phyloP scores from a whole-genome alignment of 495 filamentous ascomycete genomes.

The Penicillium herquei region DNA sequence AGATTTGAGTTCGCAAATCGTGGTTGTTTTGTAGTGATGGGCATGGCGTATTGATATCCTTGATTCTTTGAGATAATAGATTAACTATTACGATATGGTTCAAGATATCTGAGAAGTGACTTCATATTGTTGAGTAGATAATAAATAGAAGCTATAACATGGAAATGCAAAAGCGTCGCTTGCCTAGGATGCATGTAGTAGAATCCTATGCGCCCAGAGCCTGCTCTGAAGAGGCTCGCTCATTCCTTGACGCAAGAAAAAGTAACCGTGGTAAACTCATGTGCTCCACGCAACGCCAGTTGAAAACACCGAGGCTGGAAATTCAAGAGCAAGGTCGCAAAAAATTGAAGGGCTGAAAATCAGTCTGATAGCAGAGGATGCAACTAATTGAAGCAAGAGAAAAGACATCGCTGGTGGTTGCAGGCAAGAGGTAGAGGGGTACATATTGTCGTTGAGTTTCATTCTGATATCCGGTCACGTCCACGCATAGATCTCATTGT shows the following conservation, averaged over 20 bases:
- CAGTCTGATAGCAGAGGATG: neutral
- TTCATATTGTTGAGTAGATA: neutral
- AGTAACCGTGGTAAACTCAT: neutral
- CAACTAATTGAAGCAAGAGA: neutral
- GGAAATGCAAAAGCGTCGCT: no score
- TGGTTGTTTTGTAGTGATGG: no score
- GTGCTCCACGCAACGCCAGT: neutral
- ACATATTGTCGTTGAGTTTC: neutral
- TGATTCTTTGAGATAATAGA: no score
- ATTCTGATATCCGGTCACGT: neutral
- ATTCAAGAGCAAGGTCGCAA: neutral
- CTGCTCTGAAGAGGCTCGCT: neutral
- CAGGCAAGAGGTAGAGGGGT: neutral
- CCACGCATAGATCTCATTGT: neutral
- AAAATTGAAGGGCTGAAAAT: neutral
- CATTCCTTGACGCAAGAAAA: neutral
- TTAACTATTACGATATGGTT: no score
- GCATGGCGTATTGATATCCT: no score
- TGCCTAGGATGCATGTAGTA: neutral
- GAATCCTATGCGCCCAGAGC: neutral
- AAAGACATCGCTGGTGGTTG: neutral
- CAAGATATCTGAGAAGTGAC: neutral
- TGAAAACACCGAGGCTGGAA: neutral
- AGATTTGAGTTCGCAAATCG: no score
- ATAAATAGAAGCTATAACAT: no score